These are phyloP conservation scores for Amaranthus tricolor DNA, from an alignment of 179 eudicot genomes.

Conservation along the genomic window DNA sequence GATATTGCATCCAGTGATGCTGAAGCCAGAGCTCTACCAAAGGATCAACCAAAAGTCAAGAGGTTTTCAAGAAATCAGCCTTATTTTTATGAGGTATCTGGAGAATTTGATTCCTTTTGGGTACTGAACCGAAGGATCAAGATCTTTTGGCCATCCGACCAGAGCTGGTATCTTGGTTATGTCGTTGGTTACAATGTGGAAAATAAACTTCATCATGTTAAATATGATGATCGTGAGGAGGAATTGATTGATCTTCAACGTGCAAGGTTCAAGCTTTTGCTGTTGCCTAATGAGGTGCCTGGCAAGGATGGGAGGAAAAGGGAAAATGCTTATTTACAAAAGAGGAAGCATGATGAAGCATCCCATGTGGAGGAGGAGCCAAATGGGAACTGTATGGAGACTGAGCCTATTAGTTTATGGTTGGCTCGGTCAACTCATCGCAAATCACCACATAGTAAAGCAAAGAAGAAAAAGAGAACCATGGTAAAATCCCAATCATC, in stretches of 20 bases:
- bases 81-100: slow-evolving; percentile 63
- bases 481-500: slow-evolving; percentile 26
- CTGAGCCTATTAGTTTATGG: slow-evolving; percentile 91
- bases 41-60: slow-evolving; percentile 51
- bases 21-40: slow-evolving; percentile 58
- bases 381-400: slow-evolving; percentile 46
- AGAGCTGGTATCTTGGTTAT: slow-evolving; percentile 85
- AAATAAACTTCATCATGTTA: slow-evolving; percentile 69
- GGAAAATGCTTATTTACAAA: slow-evolving; percentile 21
- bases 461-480: slow-evolving; percentile 48
- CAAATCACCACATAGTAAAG: slow-evolving; percentile 44
- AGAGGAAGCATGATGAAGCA: slow-evolving; percentile 19
- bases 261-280: slow-evolving; percentile 82
- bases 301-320: slow-evolving; percentile 33
- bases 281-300: slow-evolving; percentile 81
- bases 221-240: slow-evolving; percentile 89
- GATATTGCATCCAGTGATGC: slow-evolving; percentile 53
- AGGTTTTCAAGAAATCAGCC: slow-evolving; percentile 56
- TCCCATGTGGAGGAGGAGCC: slow-evolving; percentile 32
- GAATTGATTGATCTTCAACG: slow-evolving; percentile 81
- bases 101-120: slow-evolving; percentile 70
- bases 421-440: slow-evolving; percentile 54
- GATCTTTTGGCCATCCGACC: slow-evolving; percentile 92
- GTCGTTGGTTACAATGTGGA: slow-evolving; percentile 64
- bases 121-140: slow-evolving; percentile 71